Base-by-base conservation (phyloP, 2,329 filamentous ascomycete species). In the Triangularia verruculosa region DNA sequence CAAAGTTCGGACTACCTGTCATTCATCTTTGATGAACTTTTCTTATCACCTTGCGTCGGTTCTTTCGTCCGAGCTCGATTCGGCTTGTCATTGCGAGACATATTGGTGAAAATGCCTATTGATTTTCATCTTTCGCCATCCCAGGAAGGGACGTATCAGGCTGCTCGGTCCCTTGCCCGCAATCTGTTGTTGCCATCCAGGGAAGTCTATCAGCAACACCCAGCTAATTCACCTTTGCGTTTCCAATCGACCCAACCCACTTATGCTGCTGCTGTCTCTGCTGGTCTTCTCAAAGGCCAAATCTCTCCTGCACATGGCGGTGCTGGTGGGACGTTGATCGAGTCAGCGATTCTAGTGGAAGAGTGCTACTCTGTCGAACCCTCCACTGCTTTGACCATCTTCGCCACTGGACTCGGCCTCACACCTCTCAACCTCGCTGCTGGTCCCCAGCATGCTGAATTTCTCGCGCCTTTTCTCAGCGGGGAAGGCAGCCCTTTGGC, bases 321-420 rank as follows among this genome's bases (percentile, higher is more conserved):
- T 15, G 75, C 69, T 7, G 77, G 76, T 4, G 76, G 75, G 0
- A 76, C 74, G 8, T 72, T 85, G 0, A 62, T 83, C 6, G 81
- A 85, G 59, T 77, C 80, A 0, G 78, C 80, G 0, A 77, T 86
- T 47, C 66, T 83, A 13, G 78, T 84, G 0, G 83, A 86, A 67
- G 82, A 86, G 65, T 76, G 82, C 63, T 85, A 82, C 67, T 74
- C 79, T 1, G 78, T 81, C 34, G 83, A 86, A 64, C 78, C 80
- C 0, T 79, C 78, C 15, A 76, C 79, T 0, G 76, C 80, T 0
- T 68, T 86, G 17, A 84, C 81, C 0, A 78, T 85, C 15, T 77
- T 84, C 43, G 81, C 76, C 0, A 85, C 81, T 0, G 82, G 80
- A 0, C 71, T 86, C 2, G 83, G 83, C 0, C 69, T 86, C 30